phyloP scores from a whole-genome alignment of 306 rosid genomes.

The Erythrophleum fordii region DNA sequence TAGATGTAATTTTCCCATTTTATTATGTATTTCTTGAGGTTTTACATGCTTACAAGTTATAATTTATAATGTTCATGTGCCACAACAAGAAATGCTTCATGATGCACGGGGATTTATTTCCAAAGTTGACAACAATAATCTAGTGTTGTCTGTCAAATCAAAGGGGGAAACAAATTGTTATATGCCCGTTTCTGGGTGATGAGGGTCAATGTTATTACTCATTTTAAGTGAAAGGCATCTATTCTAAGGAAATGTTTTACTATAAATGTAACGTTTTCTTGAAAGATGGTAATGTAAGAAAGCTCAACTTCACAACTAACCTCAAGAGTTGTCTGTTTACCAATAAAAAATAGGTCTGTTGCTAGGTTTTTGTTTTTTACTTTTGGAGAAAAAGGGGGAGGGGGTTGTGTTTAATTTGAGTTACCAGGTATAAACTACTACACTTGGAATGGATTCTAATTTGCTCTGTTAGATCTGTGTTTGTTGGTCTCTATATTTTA shows the following conservation, averaged over 20 bases:
- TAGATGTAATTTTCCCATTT: too few species aligned
- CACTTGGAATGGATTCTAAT: constrained; percentile 7
- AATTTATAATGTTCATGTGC: too few species aligned
- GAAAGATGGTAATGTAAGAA: neutral
- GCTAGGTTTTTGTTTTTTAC: neutral
- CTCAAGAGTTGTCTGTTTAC: neutral
- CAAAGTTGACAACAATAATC: too few species aligned
- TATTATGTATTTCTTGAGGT: too few species aligned
- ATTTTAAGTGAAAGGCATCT: neutral
- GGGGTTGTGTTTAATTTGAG: neutral
- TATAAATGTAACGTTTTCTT: neutral
- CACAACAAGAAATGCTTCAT: too few species aligned
- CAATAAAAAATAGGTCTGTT: neutral
- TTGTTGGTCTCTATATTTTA: neutral
- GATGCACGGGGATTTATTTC: too few species aligned
- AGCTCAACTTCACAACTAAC: neutral
- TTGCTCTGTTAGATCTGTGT: neutral
- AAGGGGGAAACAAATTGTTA: too few species aligned
- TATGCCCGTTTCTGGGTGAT: too few species aligned
- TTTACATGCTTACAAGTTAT: too few species aligned
- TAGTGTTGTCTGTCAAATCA: too few species aligned
- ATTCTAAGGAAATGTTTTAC: constrained; percentile 7
- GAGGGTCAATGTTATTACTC: neutral
- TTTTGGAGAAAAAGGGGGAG: neutral
- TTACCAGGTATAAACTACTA: neutral